Evolutionary conservation across 192 early-diverging fungal species (phyloP).

Genomic region (Phlyctochytrium planicorne): DNA sequence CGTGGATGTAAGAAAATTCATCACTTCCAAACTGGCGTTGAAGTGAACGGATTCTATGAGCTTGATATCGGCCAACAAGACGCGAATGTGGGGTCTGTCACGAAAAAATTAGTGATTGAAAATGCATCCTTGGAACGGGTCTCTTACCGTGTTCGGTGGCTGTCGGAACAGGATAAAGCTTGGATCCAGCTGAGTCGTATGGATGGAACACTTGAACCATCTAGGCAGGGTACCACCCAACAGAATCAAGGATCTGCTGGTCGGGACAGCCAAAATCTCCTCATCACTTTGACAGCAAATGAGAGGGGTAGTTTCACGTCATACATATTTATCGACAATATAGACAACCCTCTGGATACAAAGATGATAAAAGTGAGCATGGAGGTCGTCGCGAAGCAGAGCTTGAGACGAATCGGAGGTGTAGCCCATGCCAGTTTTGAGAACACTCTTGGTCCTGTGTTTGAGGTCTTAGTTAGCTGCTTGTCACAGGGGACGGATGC

Average conservation of each 20-base stretch:
- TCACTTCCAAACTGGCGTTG: slow-evolving; percentile 33
- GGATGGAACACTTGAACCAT: slow-evolving; percentile 70
- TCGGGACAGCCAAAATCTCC: slow-evolving; percentile 53
- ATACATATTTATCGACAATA: slow-evolving; percentile 72
- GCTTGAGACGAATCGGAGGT: slow-evolving; percentile 30
- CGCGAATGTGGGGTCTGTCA: slow-evolving; percentile 48
- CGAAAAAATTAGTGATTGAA: slow-evolving; percentile 68
- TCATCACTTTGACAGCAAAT: slow-evolving; percentile 58
- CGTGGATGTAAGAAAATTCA: slow-evolving; percentile 69
- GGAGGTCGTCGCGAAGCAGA: slow-evolving; percentile 66
- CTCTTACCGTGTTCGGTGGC: slow-evolving; percentile 60
- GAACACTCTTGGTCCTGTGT: slow-evolving; percentile 53
- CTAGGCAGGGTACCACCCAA: slow-evolving; percentile 12
- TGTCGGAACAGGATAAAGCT: slow-evolving; percentile 53
- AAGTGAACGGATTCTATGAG: slow-evolving; percentile 67
- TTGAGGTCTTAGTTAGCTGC: slow-evolving; percentile 73
- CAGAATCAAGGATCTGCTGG: slow-evolving; percentile 13
- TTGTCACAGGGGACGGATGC: slow-evolving; percentile 22
- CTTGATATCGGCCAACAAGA: slow-evolving; percentile 82
- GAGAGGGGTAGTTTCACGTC: slow-evolving; percentile 66
- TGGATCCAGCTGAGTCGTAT: slow-evolving; percentile 68
- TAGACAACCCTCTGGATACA: slow-evolving; percentile 69
- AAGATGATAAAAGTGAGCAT: slow-evolving; percentile 70
- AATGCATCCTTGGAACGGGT: slow-evolving; percentile 50
- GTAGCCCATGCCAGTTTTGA: not conserved